These are phyloP conservation scores for Spinellus fusiger DNA, from an alignment of 192 early-diverging fungal genomes.

Conservation along the genomic window DNA sequence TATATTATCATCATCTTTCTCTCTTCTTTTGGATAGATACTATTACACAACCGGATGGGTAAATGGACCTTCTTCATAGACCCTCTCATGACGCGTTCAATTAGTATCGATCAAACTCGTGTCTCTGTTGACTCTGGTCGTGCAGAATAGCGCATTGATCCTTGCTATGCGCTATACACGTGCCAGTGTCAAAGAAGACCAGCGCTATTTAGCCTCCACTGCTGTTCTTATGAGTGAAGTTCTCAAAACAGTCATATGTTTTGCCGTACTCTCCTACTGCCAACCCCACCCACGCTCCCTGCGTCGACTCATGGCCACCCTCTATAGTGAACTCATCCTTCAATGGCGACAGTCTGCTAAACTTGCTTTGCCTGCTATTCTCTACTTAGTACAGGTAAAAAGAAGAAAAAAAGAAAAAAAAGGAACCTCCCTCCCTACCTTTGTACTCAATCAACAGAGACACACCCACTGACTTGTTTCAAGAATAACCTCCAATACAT, in stretches of 20 bases:
- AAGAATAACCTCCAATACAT: conserved; percentile 94
- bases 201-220: conserved; percentile 72
- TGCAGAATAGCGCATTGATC: conserved; percentile 84
- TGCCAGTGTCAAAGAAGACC: conserved; percentile 29
- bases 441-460: background rate
- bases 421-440: background rate
- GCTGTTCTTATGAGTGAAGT: conserved; percentile 88
- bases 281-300: conserved; percentile 15
- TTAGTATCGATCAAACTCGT: conserved; percentile 78
- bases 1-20: too few relatives aligned
- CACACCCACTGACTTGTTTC: background rate
- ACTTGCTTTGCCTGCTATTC: conserved; percentile 85
- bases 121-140: conserved; percentile 76
- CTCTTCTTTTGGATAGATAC: too few relatives aligned
- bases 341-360: conserved; percentile 48
- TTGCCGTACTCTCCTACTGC: conserved; percentile 25
- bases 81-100: background rate
- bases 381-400: conserved; percentile 80
- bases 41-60: too few relatives aligned
- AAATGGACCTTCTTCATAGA: too few relatives aligned
- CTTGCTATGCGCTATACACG: conserved; percentile 89
- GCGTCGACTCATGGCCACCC: background rate
- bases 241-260: conserved; percentile 65
- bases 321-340: conserved; percentile 27
- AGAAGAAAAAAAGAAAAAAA: background rate